Evolutionary conservation across 495 filamentous ascomycete species (phyloP), one percentile per base, ranked within the genome.

Genomic region (Penicillium maclennaniae): DNA sequence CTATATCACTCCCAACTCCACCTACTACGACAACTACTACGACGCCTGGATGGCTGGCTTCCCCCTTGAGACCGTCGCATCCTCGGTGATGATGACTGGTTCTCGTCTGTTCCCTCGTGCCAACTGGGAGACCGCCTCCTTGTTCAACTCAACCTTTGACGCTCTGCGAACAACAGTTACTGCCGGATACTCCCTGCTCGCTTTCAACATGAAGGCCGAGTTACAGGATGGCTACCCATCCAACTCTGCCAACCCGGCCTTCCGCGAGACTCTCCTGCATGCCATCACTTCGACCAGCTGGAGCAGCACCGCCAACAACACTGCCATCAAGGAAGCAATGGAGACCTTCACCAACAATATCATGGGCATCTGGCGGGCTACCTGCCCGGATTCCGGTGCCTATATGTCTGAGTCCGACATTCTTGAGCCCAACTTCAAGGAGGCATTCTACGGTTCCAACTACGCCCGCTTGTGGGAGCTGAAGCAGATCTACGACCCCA

Each of bases 391-490:
- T 0, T 47, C 67, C 0, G 69, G 69, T n/a, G 66, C 68, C 0
- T 72, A 72, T 49, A 66, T 71, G 64, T 62, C 61, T 31, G 70
- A 74, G 60, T 58, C 68, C 23, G 80, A 87, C 61, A 65, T 80
- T n/a, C 69, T 78, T 44, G 83, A 87, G 70, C 81, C 81, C 0
- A 63, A 82, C 41, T 84, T 74, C 61, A 77, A 80, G 25, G 65
- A 72, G 45, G 76, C 73, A 0, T 87, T 83, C 62, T 87, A 73
- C 31, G 44, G 44, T 10, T 3, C 26, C 3, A 47, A 34, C n/a
- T 47, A 47, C 9, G 12, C 7, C 25, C 44, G 31, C 12, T 10
- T 47, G 1, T 25, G 16, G 20, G 28, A 19, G 37, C 14, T 53
- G 12, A 20, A 28, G 27, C 7, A 31, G 27, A 31, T 8, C 7